A percentile compares a stretch with the other conserved stretches of the same genome.
Conservation (phyloP, 805 yeast genomes). For the Ogataea sp. region DNA sequence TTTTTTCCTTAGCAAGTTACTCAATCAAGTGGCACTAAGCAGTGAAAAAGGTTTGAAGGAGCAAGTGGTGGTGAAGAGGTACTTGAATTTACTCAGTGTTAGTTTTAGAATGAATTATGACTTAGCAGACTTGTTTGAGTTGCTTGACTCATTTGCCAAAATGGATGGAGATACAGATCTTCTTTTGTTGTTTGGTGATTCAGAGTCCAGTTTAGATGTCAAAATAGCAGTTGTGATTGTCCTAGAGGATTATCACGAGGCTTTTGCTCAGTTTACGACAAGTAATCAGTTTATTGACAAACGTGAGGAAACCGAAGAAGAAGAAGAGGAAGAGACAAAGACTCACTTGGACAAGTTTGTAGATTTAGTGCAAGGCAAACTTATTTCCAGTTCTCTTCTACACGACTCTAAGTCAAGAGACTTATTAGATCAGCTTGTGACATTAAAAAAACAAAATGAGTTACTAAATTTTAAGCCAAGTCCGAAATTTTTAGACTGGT, state of each 20-base stretch:
- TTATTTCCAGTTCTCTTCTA: conserved; percentile 17
- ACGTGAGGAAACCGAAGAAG: background rate
- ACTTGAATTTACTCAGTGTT: conserved; percentile 44
- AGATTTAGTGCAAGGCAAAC: conserved; percentile 25
- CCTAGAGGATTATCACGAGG: conserved; percentile 31
- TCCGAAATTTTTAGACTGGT: conserved; percentile 54
- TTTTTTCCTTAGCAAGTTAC: background rate
- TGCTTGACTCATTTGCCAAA: conserved; percentile 7
- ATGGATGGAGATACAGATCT: conserved; percentile 15
- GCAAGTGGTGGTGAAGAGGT: conserved; percentile 24
- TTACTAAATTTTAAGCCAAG: conserved; percentile 24
- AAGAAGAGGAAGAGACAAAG: conserved; percentile 2
- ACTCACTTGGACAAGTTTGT: conserved; percentile 22
- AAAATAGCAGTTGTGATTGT: conserved; percentile 36
- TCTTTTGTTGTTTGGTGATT: conserved; percentile 13
- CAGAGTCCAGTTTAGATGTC: conserved; percentile 13
- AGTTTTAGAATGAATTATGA: conserved; percentile 19
- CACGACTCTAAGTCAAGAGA: conserved; percentile 33
- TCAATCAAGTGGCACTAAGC: conserved; percentile 9
- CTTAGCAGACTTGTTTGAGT: conserved; percentile 25
- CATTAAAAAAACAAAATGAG: conserved; percentile 22
- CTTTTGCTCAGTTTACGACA: background rate
- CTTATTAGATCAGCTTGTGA: conserved; percentile 31
- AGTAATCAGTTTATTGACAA: background rate
- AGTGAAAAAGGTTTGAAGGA: too few relatives aligned